Evolutionary conservation across 1,284 basidiomycete genomes (phyloP).

Genomic region (Bjerkandera adusta): DNA sequence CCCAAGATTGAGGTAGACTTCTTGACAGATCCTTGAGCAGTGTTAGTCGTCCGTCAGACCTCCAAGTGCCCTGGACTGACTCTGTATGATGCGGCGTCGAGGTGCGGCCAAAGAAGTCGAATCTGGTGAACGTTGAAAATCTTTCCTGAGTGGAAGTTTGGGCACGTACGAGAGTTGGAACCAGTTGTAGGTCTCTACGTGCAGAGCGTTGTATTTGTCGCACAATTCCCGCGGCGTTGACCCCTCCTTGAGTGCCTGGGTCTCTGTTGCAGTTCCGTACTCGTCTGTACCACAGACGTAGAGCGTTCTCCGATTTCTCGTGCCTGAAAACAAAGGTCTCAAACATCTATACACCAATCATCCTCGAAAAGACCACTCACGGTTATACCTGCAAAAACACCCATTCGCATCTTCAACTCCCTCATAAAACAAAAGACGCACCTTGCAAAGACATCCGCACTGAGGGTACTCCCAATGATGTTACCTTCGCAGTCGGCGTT

Average conservation of each 20-base stretch:
- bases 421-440: slow-evolving; percentile 43
- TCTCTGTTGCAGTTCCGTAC: slow-evolving; percentile 98
- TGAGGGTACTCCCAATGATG: slow-evolving; percentile 95
- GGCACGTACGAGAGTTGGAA: slow-evolving; percentile 76
- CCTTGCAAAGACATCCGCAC: slow-evolving; percentile 96
- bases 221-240: slow-evolving; percentile 86
- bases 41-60: not conserved
- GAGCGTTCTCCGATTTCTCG: slow-evolving; percentile 70
- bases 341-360: not conserved
- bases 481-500: slow-evolving; percentile 75
- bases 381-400: slow-evolving; percentile 55
- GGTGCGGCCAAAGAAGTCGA: slow-evolving; percentile 96
- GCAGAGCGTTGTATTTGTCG: slow-evolving; percentile 91
- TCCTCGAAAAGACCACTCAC: slow-evolving; percentile 39
- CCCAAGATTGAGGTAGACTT: slow-evolving; percentile 82
- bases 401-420: too few species aligned
- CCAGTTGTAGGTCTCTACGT: slow-evolving; percentile 94
- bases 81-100: slow-evolving; percentile 90
- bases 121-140: slow-evolving; percentile 51
- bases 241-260: slow-evolving; percentile 93
- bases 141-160: slow-evolving; percentile 11
- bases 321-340: slow-evolving; percentile 52
- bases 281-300: slow-evolving; percentile 99
- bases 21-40: slow-evolving; percentile 77
- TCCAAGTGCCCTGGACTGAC: slow-evolving; percentile 46